Conservation (phyloP, 768 basidiomycete genomes). For the Mycena haematopus region DNA sequence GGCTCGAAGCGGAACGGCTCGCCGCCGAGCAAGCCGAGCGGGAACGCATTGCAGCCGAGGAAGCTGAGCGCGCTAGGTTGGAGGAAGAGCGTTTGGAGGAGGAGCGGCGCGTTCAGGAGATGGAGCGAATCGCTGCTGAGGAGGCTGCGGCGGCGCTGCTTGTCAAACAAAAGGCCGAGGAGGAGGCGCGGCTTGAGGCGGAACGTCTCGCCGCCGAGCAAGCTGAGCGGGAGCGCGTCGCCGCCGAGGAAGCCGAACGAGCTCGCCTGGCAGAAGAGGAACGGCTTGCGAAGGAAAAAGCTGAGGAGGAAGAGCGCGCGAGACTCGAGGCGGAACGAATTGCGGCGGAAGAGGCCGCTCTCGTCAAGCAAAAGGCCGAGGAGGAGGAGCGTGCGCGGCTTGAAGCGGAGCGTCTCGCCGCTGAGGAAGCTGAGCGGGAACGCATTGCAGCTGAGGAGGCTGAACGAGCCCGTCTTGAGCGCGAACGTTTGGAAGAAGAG, state of each 20-base stretch:
- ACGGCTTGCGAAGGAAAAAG: constrained; percentile 8
- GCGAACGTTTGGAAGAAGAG: neutral
- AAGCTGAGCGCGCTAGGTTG: neutral
- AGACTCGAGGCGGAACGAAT: constrained; percentile 1
- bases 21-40: constrained; percentile 14
- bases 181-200: neutral
- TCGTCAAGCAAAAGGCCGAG: neutral
- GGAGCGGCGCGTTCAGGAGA: too few species aligned
- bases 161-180: neutral
- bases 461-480: constrained; percentile 1
- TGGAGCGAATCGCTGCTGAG: too few species aligned
- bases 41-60: constrained; percentile 4
- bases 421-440: constrained; percentile 15
- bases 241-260: neutral
- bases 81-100: neutral
- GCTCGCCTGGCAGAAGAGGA: neutral
- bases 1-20: neutral
- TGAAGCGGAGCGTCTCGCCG: constrained; percentile 4
- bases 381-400: neutral
- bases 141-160: neutral
- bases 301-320: constrained; percentile 5
- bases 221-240: neutral
- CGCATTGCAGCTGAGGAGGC: constrained; percentile 3
- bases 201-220: neutral
- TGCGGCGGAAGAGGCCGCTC: constrained; percentile 2